phyloP scores from a whole-genome alignment of 345 rosid genomes.

The Heritiera fomes region DNA sequence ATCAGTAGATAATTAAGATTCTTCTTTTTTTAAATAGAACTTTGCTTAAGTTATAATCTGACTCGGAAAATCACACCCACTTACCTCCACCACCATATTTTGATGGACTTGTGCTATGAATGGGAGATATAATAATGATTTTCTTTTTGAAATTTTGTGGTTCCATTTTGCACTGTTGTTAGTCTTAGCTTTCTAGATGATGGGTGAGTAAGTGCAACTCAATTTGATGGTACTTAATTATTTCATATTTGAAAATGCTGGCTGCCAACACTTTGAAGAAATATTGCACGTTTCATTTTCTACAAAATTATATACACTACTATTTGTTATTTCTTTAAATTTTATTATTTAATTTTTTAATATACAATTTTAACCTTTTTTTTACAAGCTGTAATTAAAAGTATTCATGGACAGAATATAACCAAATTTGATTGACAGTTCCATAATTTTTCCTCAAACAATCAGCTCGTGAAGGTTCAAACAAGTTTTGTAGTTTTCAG shows the following conservation, averaged over 20 bases:
- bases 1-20: neutral
- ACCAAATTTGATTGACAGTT: too few species aligned
- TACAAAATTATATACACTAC: too few species aligned
- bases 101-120: neutral
- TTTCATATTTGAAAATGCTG: neutral
- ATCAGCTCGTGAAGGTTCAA: too few species aligned
- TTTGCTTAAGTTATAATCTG: neutral
- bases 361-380: too few species aligned
- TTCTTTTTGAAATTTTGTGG: neutral
- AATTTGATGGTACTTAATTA: neutral
- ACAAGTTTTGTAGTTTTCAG: too few species aligned
- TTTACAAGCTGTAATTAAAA: too few species aligned
- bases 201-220: neutral
- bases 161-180: neutral
- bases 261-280: neutral
- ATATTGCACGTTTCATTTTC: neutral
- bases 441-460: too few species aligned
- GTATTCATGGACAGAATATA: too few species aligned
- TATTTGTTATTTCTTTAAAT: too few species aligned
- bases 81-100: neutral
- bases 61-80: slow-evolving; percentile 10
- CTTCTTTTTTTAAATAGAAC: neutral
- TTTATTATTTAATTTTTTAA: too few species aligned
- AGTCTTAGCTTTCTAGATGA: neutral
- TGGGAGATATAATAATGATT: neutral